A percentile compares a stretch with the other conserved stretches of the same genome.
Conservation (phyloP, 2,329 filamentous ascomycete species). For the Cordyceps farinosa region DNA sequence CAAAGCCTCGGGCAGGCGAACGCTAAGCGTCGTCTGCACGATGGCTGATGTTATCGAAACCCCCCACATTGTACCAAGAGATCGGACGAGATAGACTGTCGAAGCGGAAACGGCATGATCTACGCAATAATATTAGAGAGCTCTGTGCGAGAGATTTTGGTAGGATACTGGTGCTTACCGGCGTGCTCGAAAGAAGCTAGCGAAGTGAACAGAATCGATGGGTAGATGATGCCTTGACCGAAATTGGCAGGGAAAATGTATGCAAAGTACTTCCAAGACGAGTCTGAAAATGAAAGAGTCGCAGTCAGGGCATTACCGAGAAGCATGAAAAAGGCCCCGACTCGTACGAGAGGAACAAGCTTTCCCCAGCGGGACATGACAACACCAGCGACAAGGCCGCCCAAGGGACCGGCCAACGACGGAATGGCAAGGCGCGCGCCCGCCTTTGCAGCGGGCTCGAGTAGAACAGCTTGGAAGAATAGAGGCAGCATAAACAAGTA, state of each 20-base stretch:
- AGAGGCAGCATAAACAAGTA: slow-evolving; percentile 68
- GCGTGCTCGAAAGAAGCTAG: slow-evolving; percentile 60
- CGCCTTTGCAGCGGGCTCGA: slow-evolving; percentile 60
- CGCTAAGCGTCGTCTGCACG: slow-evolving; percentile 57
- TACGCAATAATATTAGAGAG: slow-evolving; percentile 24
- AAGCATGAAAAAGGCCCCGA: slow-evolving; percentile 49
- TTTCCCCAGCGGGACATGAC: slow-evolving; percentile 56
- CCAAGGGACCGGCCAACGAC: slow-evolving; percentile 56
- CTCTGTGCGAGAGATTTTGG: background rate
- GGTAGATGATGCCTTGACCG: slow-evolving; percentile 58
- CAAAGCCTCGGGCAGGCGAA: slow-evolving; percentile 51
- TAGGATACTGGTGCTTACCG: slow-evolving; percentile 37
- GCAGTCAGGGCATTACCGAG: slow-evolving; percentile 52
- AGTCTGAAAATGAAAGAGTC: slow-evolving; percentile 46
- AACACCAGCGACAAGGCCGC: slow-evolving; percentile 53
- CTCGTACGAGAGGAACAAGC: slow-evolving; percentile 48
- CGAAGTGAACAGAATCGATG: slow-evolving; percentile 57
- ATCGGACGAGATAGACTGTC: slow-evolving; percentile 61
- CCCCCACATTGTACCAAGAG: slow-evolving; percentile 61
- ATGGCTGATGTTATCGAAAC: slow-evolving; percentile 61
- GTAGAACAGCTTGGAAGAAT: slow-evolving; percentile 65
- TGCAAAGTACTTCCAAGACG: slow-evolving; percentile 51
- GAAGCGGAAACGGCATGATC: slow-evolving; percentile 62
- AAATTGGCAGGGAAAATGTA: slow-evolving; percentile 57
- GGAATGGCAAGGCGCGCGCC: slow-evolving; percentile 62